Evolutionary conservation across 306 rosid genomes (phyloP), one percentile per base, ranked within the genome.

Genomic region (Datisca glomerata): DNA sequence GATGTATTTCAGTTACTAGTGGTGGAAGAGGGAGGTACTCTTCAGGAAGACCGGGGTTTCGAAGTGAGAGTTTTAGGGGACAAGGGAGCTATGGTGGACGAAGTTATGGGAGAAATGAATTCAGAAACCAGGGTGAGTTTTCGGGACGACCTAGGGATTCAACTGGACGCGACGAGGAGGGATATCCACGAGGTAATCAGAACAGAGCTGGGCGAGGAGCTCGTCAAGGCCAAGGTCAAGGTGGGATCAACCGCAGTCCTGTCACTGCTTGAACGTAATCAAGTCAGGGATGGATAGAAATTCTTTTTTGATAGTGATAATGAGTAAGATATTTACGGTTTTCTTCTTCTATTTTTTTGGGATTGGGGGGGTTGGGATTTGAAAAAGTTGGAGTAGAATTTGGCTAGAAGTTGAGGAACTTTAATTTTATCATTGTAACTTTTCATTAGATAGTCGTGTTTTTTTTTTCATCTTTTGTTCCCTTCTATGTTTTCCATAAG

Each of bases 21-120:
- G 47, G 86, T 41, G 94, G 93, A 45, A 85, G 98, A 60, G 98
- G 98, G 63, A 72, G 93, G 63, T 80, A 65, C 49, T 57, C 91
- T 55, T 63, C 95, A 1, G 95, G 86, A 53, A 68, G 93, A 84
- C 71, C 77, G 40, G 81, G 79, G 24, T 89, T 70, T 47, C 74
- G 93, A 47, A 61, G 24, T 8, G 97, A 87, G 18, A 59, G 72
- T 57, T 89, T 75, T 55, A 57, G 95, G 54, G 71, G 76, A 15
- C 78, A 92, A 20, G 83, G 81, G 32, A 80, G 67, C 47, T 78
- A 78, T 55, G 71, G 95, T 41, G 72, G 93, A 0, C 73, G 94
- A 4, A 70, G 85, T 45, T 91, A 68, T 58, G 87, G 94, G 21
- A 75, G 96, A 68, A 73, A 47, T 3, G 98, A 91, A 39, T 80